Conservation (phyloP, 202 grass and related monocot genomes). For the Brachypodium distachyon region DNA sequence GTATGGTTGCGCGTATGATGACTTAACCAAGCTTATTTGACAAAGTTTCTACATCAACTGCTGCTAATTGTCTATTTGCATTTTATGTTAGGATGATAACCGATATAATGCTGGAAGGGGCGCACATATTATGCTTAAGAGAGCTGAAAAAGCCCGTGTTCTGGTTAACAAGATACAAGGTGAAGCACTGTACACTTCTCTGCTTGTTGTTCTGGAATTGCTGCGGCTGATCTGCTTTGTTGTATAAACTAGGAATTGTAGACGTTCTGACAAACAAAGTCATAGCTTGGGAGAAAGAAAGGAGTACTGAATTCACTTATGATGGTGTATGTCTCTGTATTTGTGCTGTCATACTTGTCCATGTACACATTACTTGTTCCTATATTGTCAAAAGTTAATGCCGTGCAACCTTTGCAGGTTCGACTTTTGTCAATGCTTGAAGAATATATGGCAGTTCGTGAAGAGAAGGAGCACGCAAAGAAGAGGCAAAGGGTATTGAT, state of each 20-base stretch:
- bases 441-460: conserved; percentile 35
- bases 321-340: conserved; percentile 41
- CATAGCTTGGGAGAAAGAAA: conserved; percentile 50
- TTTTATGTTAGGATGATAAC: conserved; percentile 43
- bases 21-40: conserved; percentile 15
- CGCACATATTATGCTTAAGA: conserved; percentile 53
- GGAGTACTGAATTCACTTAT: conserved; percentile 46
- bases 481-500: conserved; percentile 50
- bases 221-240: neutral
- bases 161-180: conserved; percentile 77
- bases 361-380: neutral
- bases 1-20: conserved; percentile 25
- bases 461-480: conserved; percentile 54
- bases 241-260: conserved; percentile 40
- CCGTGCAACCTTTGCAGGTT: conserved; percentile 29
- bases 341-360: conserved; percentile 3
- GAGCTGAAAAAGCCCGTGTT: conserved; percentile 63
- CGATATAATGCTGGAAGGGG: conserved; percentile 74
- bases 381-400: neutral
- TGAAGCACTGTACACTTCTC: neutral
- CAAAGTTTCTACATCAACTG: neutral
- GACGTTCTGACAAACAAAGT: conserved; percentile 45
- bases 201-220: neutral
- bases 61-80: neutral
- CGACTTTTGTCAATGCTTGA: conserved; percentile 54